Base-by-base conservation (phyloP, 176 grass and related monocot genomes). In the Elymus sibiricus region DNA sequence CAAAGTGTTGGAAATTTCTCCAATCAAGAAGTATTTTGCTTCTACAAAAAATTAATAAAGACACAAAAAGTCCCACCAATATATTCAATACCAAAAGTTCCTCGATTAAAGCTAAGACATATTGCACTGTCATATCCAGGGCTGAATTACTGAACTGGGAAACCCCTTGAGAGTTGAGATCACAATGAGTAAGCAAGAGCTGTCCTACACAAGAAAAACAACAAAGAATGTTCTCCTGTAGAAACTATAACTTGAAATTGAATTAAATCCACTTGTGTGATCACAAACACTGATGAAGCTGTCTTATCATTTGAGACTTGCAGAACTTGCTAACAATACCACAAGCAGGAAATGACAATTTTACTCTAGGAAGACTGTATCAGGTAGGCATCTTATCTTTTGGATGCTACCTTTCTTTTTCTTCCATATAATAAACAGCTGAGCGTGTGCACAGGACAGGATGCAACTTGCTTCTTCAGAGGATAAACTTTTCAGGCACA, bases 351-450 rank as follows among this genome's bases (percentile, higher is more conserved):
- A 93, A 86, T 74, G 83, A 80, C 73, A 88, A 62, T 6, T 62
- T 90, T 34, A 88, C 78, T 90, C 16, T 88, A 86, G 88, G 88
- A 93, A 93, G 91, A 86, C 79, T 79, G 32, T 34, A 90, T 90
- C 85, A 16, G 85, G 82, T 83, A 69, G 76, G 76, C 88, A 93
- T 80, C 77, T 87, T 80, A 34, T 34, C 32, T 34, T 34, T 34
- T 34, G 32, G 32, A 34, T 34, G 32, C 32, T 34, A 5, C 32
- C 32, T 4, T 90, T 88, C 88, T 90, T 90, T 38, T 79, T 83
- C 85, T 93, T 90, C 91, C 91, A 83, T 79, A 47, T 38, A 37
- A 84, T 38, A 81, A 11, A 59, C 69, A 81, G 70, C 61, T 69
- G 10, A 4, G 22, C 73, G 86, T 51, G 15, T 7, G 34, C 11